Evolutionary conservation across 192 early-diverging fungal species (phyloP).

Genomic region (Coemansia sp.): DNA sequence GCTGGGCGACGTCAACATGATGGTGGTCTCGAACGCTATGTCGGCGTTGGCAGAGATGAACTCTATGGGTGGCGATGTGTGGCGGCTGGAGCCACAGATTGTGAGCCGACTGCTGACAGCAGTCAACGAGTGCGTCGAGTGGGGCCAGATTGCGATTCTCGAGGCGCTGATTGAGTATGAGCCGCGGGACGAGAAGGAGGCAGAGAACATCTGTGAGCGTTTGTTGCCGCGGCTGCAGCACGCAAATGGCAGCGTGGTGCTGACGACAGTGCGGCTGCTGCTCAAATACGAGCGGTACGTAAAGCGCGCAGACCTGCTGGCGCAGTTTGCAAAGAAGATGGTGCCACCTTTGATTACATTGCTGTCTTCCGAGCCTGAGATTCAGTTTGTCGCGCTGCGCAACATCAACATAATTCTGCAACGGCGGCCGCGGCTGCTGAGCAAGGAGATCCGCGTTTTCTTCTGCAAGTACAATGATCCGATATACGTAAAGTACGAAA

Average conservation of each 20-base stretch:
- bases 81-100: constrained; percentile 68
- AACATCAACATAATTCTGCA: constrained; percentile 97
- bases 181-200: constrained; percentile 77
- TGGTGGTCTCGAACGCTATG: constrained; percentile 97
- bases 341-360: constrained; percentile 95
- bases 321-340: constrained; percentile 82
- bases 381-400: constrained; percentile 95
- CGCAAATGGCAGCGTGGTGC: constrained; percentile 93
- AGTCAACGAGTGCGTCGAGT: constrained; percentile 98
- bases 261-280: constrained; percentile 80
- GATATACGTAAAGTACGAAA: constrained; percentile 94
- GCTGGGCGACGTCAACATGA: constrained; percentile 91
- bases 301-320: constrained; percentile 67
- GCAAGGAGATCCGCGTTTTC: constrained; percentile 93
- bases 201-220: constrained; percentile 84
- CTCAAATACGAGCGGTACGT: constrained; percentile 58
- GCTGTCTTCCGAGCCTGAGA: constrained; percentile 83
- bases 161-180: constrained; percentile 77
- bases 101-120: constrained; percentile 87
- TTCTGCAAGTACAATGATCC: constrained; percentile 99
- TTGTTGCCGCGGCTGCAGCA: constrained; percentile 92
- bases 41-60: constrained; percentile 90
- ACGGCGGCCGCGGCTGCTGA: constrained; percentile 79
- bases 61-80: constrained; percentile 73
- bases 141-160: constrained; percentile 96